A percentile compares a stretch with the other conserved stretches of the same genome.
Evolutionary conservation across 371 early-diverging fungal species (phyloP).

Genomic region (Gilbertella persicaria): DNA sequence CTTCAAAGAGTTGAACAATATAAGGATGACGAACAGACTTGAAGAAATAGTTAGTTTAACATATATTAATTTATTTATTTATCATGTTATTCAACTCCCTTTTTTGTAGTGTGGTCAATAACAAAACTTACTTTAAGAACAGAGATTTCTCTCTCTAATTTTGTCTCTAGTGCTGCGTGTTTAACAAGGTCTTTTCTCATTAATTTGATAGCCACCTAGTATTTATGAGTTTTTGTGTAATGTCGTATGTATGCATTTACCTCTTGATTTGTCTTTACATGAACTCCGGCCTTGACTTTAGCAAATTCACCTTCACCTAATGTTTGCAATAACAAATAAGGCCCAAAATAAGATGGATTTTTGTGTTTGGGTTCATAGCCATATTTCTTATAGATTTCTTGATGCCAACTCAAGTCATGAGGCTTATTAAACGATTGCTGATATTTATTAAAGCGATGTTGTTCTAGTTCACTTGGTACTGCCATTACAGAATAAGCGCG

Average conservation of each 20-base stretch:
- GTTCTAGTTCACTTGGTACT: constrained; percentile 37
- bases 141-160: constrained; percentile 80
- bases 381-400: constrained; percentile 21
- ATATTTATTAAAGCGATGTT: constrained; percentile 28
- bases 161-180: constrained; percentile 69
- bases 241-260: constrained; percentile 47
- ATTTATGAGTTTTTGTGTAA: background rate
- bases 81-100: background rate
- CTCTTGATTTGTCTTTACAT: constrained; percentile 85
- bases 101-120: background rate
- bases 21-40: constrained; percentile 49
- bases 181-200: constrained; percentile 80
- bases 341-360: constrained; percentile 76
- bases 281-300: constrained; percentile 94
- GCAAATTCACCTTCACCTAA: constrained; percentile 98
- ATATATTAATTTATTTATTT: background rate
- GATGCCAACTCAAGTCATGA: constrained; percentile 9
- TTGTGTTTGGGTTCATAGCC: constrained; percentile 44
- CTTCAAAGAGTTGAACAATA: constrained; percentile 71
- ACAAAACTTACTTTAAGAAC: constrained; percentile 65
- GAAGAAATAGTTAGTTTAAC: background rate
- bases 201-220: constrained; percentile 79
- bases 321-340: constrained; percentile 89
- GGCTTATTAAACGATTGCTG: constrained; percentile 13
- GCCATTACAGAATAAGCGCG: constrained; percentile 45